Evolutionary conservation across 2,329 filamentous ascomycete species (phyloP).

Genomic region (Fusarium sp.): DNA sequence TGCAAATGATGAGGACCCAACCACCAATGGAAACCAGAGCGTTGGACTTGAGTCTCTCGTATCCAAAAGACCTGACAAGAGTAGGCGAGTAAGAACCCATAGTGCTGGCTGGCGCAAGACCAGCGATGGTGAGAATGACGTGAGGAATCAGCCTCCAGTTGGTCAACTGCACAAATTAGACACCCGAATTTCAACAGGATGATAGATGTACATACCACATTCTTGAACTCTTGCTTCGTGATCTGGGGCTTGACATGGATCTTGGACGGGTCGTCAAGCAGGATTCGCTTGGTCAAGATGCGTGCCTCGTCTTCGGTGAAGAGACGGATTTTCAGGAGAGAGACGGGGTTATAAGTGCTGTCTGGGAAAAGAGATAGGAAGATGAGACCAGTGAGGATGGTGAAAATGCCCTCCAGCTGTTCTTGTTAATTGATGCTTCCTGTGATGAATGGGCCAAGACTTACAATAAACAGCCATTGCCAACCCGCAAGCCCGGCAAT

Average conservation of each 20-base stretch:
- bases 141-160: conserved; percentile 54
- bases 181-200: background rate
- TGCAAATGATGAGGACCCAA: conserved; percentile 50
- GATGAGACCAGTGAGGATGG: conserved; percentile 41
- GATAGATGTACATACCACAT: conserved; percentile 43
- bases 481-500: conserved; percentile 39
- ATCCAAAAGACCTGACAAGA: conserved; percentile 51
- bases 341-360: conserved; percentile 45
- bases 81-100: conserved; percentile 38
- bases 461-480: conserved; percentile 43
- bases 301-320: conserved; percentile 51
- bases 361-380: conserved; percentile 34
- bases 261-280: conserved; percentile 48
- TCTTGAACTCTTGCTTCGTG: conserved; percentile 48
- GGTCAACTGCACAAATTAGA: conserved; percentile 44
- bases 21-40: conserved; percentile 51
- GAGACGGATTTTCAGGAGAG: conserved; percentile 44
- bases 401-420: conserved; percentile 51
- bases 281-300: conserved; percentile 49
- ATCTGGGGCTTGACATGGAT: conserved; percentile 45
- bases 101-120: conserved; percentile 28
- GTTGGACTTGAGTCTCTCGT: conserved; percentile 45
- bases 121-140: conserved; percentile 37
- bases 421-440: background rate
- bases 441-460: background rate